Conservation (phyloP, 192 early-diverging fungal genomes). For the Backusella circina region DNA sequence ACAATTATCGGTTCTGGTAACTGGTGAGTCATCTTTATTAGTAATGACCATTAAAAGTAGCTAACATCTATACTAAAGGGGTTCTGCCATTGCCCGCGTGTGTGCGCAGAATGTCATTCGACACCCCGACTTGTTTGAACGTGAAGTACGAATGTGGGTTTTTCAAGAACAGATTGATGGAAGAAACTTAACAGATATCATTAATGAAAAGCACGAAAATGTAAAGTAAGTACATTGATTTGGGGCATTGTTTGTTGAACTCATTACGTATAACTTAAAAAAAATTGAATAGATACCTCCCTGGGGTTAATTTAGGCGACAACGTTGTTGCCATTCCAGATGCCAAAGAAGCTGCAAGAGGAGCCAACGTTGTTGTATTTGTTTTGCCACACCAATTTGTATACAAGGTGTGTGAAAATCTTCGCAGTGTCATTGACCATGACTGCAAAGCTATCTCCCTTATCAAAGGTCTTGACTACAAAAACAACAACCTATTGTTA, state of each 20-base stretch:
- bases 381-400: slow-evolving; percentile 96
- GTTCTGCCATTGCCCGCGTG: slow-evolving; percentile 89
- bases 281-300: slow-evolving; percentile 60
- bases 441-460: slow-evolving; percentile 84
- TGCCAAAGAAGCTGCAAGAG: slow-evolving; percentile 65
- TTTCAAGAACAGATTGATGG: slow-evolving; percentile 86
- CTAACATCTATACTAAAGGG: slow-evolving; percentile 52
- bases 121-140: slow-evolving; percentile 61
- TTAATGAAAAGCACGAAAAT: slow-evolving; percentile 92
- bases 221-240: slow-evolving; percentile 44
- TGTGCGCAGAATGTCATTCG: slow-evolving; percentile 72
- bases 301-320: slow-evolving; percentile 73
- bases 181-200: slow-evolving; percentile 82
- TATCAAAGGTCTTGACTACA: slow-evolving; percentile 58
- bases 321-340: slow-evolving; percentile 85
- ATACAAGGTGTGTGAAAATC: slow-evolving; percentile 64
- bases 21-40: not conserved
- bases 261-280: too few species aligned
- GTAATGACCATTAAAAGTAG: not conserved
- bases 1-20: not conserved
- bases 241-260: too few species aligned
- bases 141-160: slow-evolving; percentile 90
- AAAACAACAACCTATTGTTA: slow-evolving; percentile 1
- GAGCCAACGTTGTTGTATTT: slow-evolving; percentile 88
- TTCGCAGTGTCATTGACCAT: slow-evolving; percentile 62